Evolutionary conservation across 176 grass and related monocot species (phyloP).

Genomic region (Chrysopogon serrulatus): DNA sequence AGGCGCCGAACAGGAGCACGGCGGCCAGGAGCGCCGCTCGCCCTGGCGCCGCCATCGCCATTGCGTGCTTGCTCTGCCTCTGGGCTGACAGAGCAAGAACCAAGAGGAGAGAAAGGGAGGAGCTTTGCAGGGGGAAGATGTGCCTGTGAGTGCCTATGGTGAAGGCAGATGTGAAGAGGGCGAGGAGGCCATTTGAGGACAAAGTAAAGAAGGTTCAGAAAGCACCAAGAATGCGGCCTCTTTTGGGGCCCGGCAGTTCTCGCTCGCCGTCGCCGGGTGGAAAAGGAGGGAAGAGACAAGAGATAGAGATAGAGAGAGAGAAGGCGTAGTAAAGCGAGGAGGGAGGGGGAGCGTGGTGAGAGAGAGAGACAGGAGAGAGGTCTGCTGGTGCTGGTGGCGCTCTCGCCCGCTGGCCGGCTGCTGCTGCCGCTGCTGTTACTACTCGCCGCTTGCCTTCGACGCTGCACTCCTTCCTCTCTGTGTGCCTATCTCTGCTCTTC

Average conservation of each 20-base stretch:
- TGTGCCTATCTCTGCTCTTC: no score
- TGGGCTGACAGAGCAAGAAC: neutral
- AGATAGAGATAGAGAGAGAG: neutral
- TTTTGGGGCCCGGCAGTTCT: constrained; percentile 36
- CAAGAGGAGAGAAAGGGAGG: neutral
- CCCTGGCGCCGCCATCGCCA: neutral
- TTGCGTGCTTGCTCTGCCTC: neutral
- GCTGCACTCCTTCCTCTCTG: neutral
- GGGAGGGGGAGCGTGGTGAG: neutral
- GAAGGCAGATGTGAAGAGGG: neutral
- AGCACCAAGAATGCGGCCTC: constrained; percentile 40
- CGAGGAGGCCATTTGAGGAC: constrained; percentile 32
- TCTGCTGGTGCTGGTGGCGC: neutral
- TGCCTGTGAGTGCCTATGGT: neutral
- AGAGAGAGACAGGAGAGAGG: constrained; percentile 1
- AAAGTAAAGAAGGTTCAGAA: constrained; percentile 62
- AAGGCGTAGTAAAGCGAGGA: neutral
- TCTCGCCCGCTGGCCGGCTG: neutral
- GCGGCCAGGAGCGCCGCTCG: constrained; percentile 10
- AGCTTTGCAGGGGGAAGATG: constrained; percentile 8
- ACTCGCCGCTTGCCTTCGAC: neutral
- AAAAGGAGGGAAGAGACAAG: neutral
- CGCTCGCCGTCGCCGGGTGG: neutral
- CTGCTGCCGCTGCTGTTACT: neutral
- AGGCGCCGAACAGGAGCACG: constrained; percentile 25